Percentiles rank a stretch among this genome's conserved stretches.
Evolutionary conservation across 208 protist species (phyloP).

Genomic region (Leishmania tarentolae): DNA sequence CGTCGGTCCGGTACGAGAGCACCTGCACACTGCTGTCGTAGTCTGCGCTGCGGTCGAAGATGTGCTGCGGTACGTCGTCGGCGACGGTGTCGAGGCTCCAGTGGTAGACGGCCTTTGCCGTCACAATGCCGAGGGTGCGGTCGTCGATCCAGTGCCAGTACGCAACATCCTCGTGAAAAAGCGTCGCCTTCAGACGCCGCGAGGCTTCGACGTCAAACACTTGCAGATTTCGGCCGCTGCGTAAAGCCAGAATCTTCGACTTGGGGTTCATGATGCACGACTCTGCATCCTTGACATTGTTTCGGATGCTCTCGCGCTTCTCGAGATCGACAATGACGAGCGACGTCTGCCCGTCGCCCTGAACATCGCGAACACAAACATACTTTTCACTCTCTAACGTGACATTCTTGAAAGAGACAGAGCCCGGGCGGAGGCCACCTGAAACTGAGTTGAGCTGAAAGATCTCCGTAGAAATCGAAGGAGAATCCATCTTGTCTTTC

Average conservation of each 20-base stretch:
- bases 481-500: constrained; percentile 50
- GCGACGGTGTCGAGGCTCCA: constrained; percentile 94
- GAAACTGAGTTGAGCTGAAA: constrained; percentile 89
- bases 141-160: constrained; percentile 98
- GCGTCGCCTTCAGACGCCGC: constrained; percentile 94
- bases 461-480: constrained; percentile 53
- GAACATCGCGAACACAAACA: constrained; percentile 96
- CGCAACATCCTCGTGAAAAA: constrained; percentile 95
- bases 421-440: constrained; percentile 91
- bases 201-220: constrained; percentile 98
- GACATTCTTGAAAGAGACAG: constrained; percentile 96
- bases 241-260: constrained; percentile 97
- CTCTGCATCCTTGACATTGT: constrained; percentile 98
- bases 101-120: constrained; percentile 96
- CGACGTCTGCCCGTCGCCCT: constrained; percentile 76
- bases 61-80: constrained; percentile 91
- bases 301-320: constrained; percentile 94
- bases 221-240: constrained; percentile 96
- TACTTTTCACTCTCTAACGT: constrained; percentile 98
- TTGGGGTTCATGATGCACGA: constrained; percentile 98
- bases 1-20: constrained; percentile 97
- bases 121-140: constrained; percentile 96
- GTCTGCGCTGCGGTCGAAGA: constrained; percentile 96
- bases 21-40: constrained; percentile 94
- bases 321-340: constrained; percentile 96